Evolutionary conservation across 1,284 basidiomycete genomes (phyloP), one percentile per base, ranked within the genome.

Genomic region (Ustilago cynodontis): DNA sequence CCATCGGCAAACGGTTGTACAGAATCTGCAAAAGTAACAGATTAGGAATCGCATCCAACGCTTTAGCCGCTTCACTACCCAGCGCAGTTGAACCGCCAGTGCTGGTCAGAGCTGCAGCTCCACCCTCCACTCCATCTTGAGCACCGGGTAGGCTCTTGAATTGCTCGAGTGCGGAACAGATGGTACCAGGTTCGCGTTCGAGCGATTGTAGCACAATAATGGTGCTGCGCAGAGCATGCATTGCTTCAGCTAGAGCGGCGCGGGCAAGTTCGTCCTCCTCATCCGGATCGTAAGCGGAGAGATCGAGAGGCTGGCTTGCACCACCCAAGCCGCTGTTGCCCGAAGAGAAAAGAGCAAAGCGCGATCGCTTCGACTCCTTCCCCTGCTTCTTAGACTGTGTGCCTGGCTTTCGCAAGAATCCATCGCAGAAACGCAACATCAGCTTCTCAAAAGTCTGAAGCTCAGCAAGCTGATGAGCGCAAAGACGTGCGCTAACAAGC

Each of bases 201-300:
- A 85, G 62, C 20, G 78, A 69, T 35, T 82, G 78, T 2, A 82
- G 65, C 49, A 82, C 82, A 20, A 78, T 70, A 56, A 79, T 69
- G 43, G 80, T 82, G 67, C 75, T 77, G 43, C 73, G 78, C 33
- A 85, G 62, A 7, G 83, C 84, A n/a, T 79, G 76, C 56, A 85
- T 70, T 4, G 83, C 84, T 61, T 85, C 84, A 24, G 71, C 77
- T 5, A 85, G 74, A 20, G 84, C 84, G 9, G 80, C 82, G 22
- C 73, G 73, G 0, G 84, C 84, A 11, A 85, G 73, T 61, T 85
- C 84, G 57, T 84, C 84, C 33, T 82, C 82, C 51, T 78, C 76
- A 41, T 81, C 69, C 18, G 78, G 75, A 28, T 78, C 70, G 41
- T 64, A 73, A 10, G 80, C 74, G 4, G 61, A 66, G 11, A 66